A percentile compares a stretch with the other conserved stretches of the same genome.
phyloP scores from a whole-genome alignment of 2,329 filamentous ascomycete species.

The Didymella pomorum region DNA sequence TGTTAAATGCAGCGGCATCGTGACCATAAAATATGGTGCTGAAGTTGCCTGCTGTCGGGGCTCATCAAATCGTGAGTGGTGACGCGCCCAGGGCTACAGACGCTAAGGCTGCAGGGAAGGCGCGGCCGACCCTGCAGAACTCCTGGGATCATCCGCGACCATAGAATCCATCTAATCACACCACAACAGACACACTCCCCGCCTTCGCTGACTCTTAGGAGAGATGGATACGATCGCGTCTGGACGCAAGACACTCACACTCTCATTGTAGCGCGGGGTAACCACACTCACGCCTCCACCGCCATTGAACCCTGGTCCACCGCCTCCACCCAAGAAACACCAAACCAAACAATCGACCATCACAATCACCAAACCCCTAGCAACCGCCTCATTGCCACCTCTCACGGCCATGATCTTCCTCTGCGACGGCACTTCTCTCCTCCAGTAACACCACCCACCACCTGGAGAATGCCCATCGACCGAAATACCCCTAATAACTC shows the following conservation, averaged over 20 bases:
- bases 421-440: slow-evolving; percentile 27
- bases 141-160: slow-evolving; percentile 28
- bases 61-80: too few relatives aligned
- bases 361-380: slow-evolving; percentile 31
- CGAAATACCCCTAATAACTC: slow-evolving; percentile 58
- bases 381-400: slow-evolving; percentile 37
- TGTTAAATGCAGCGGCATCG: slow-evolving; percentile 34
- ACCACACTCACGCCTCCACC: slow-evolving; percentile 29
- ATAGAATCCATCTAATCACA: slow-evolving; percentile 24
- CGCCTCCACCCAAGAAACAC: slow-evolving; percentile 18
- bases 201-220: slow-evolving; percentile 21
- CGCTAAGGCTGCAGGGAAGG: slow-evolving; percentile 13
- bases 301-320: slow-evolving; percentile 14
- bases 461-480: slow-evolving; percentile 50
- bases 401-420: slow-evolving; percentile 41
- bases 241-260: background rate
- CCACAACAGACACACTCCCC: slow-evolving; percentile 30
- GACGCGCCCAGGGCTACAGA: slow-evolving; percentile 27
- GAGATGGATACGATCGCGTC: slow-evolving; percentile 12
- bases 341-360: slow-evolving; percentile 27
- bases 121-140: slow-evolving; percentile 10
- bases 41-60: too few relatives aligned
- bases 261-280: slow-evolving; percentile 11
- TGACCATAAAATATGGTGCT: slow-evolving; percentile 7
- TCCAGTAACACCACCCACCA: slow-evolving; percentile 25